Evolutionary conservation across 805 yeast genomes (phyloP).

Genomic region (Hanseniaspora nectarophila): DNA sequence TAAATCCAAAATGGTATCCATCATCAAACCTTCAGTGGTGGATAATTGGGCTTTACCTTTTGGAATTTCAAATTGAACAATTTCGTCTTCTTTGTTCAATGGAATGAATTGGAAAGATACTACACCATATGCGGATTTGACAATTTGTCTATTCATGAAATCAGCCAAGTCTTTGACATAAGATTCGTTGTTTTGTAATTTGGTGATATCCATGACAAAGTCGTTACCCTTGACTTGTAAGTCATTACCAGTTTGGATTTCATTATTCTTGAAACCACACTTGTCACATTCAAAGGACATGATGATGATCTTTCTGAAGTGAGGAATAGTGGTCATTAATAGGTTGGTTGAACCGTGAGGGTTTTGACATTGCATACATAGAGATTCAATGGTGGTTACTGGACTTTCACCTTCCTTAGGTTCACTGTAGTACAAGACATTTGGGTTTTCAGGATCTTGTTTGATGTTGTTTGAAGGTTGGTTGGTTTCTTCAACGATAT

Average conservation of each 20-base stretch:
- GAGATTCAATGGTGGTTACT: constrained; percentile 85
- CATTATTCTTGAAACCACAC: constrained; percentile 82
- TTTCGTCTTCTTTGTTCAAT: constrained; percentile 37
- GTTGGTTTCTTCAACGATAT: constrained; percentile 36
- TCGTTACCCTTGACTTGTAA: constrained; percentile 81
- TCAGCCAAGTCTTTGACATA: constrained; percentile 11
- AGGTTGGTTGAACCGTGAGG: constrained; percentile 73
- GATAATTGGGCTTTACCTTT: constrained; percentile 89
- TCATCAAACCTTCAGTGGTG: constrained; percentile 77
- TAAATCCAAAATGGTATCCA: constrained; percentile 75
- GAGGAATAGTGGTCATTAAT: constrained; percentile 80
- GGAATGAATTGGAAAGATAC: constrained; percentile 71
- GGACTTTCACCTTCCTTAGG: constrained; percentile 78
- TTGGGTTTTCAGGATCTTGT: constrained; percentile 34
- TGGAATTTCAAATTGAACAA: constrained; percentile 55
- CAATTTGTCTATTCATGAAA: constrained; percentile 68
- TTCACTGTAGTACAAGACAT: constrained; percentile 51
- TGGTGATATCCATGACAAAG: constrained; percentile 20
- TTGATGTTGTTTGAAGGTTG: constrained; percentile 19
- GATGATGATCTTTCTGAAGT: constrained; percentile 74
- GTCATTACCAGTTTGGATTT: constrained; percentile 88
- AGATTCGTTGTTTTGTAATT: constrained; percentile 48
- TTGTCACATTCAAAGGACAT: constrained; percentile 96
- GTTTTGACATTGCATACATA: constrained; percentile 85
- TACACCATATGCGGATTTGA: constrained; percentile 60